Base-by-base conservation (phyloP, 306 rosid genomes). In the Quillaja saponaria region DNA sequence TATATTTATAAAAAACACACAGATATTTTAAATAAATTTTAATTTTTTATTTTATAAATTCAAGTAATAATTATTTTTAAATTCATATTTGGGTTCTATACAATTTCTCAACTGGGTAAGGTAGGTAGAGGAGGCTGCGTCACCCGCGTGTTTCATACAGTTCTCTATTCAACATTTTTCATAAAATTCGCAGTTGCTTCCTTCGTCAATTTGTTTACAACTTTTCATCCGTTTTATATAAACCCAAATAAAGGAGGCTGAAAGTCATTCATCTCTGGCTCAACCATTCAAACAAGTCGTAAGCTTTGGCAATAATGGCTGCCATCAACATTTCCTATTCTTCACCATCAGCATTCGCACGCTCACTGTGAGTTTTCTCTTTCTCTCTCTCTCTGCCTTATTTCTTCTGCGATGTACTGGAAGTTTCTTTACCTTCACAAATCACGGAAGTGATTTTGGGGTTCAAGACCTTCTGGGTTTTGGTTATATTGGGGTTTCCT, bases 311-410 rank as follows among this genome's bases (percentile, higher is more conserved):
- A 54, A 17, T 65, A 76, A 85, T 88, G 96, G 72, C 87, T 57
- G 82, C 86, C 64, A 60, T 77, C 78, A 78, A 77, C 82, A 42
- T 82, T 67, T 71, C 89, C 15, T 84, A 55, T 59, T 76, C 79
- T 73, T 80, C 95, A n/a, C 64, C 85, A 1, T 12, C 79, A 8
- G 39, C 80, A 21, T 76, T 88, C 62, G 78, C 85, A 21, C 76
- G 57, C 46, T 74, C 75, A 0, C 76, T 71, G 91, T 85, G 8
- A 63, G 80, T 69, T 48, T 28, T 49, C 33, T 11, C 34, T 28
- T 6, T 6, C 14, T 7, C 57, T 56, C 38, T 6, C 14, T 7
- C 57, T 56, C 38, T 9, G 13, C 10, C 11, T 47, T 6, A 10
- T 34, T 37, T 63, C 33, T 20, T 11, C 18, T 53, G 51, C 14